phyloP scores from a whole-genome alignment of 2,329 filamentous ascomycete genomes.

The Aspergillus glaucus region DNA sequence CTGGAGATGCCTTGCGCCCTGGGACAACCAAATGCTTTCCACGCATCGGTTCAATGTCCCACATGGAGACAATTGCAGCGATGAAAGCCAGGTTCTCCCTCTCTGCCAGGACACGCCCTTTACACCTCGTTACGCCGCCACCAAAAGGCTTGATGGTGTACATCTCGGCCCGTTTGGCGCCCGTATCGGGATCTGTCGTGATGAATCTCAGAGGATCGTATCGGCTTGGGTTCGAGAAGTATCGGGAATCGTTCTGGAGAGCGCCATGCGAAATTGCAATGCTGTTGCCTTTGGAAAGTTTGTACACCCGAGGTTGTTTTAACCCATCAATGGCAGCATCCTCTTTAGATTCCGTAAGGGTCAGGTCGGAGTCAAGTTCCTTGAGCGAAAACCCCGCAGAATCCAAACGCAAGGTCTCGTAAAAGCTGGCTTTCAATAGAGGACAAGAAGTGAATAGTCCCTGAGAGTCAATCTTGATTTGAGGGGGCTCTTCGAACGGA shows the following conservation, averaged over 20 bases:
- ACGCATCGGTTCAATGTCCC: constrained; percentile 48
- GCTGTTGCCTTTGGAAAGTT: constrained; percentile 37
- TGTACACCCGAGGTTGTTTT: constrained; percentile 31
- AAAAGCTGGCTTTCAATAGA: constrained; percentile 41
- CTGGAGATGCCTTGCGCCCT: constrained; percentile 41
- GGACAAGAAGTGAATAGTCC: constrained; percentile 40
- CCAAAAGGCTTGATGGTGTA: constrained; percentile 45
- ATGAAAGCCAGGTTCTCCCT: constrained; percentile 46
- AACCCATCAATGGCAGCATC: constrained; percentile 29
- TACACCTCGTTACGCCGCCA: constrained; percentile 45
- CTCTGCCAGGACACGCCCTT: constrained; percentile 47
- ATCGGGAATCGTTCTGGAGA: constrained; percentile 37
- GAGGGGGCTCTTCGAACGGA: constrained; percentile 38
- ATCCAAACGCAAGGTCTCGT: constrained; percentile 42
- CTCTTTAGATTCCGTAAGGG: constrained; percentile 31
- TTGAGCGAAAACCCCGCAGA: constrained; percentile 39
- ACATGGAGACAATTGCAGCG: constrained; percentile 49
- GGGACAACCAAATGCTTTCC: constrained; percentile 48
- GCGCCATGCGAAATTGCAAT: constrained; percentile 41
- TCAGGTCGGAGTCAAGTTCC: constrained; percentile 33
- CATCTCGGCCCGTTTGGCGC: constrained; percentile 29
- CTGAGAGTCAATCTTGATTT: constrained; percentile 37
- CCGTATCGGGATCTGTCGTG: constrained; percentile 31
- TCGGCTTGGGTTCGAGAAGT: constrained; percentile 36
- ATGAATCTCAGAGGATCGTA: constrained; percentile 46